phyloP scores from a whole-genome alignment of 257 asterid species.

The Capsicum pubescens region DNA sequence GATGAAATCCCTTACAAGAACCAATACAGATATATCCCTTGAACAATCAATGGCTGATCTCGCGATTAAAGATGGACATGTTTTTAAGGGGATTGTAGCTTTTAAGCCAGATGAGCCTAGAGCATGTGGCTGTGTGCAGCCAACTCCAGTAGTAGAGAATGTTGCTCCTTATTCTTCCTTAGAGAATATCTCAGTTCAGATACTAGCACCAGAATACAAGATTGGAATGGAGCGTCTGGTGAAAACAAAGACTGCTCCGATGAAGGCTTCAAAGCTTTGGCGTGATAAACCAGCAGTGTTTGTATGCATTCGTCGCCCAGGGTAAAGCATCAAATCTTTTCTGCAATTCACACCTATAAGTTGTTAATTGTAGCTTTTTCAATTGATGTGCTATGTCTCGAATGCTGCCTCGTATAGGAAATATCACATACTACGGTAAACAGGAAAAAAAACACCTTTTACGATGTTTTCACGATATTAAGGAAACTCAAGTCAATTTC shows the following conservation, averaged over 20 bases:
- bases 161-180: constrained; percentile 71
- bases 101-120: constrained; percentile 73
- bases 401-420: not conserved
- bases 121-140: constrained; percentile 74
- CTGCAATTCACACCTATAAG: not conserved
- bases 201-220: constrained; percentile 70
- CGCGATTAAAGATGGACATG: constrained; percentile 67
- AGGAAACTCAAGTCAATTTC: not conserved
- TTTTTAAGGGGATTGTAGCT: constrained; percentile 75
- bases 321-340: constrained; percentile 49
- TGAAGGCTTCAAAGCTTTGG: constrained; percentile 84
- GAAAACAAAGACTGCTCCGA: constrained; percentile 65
- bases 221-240: constrained; percentile 71
- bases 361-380: not conserved
- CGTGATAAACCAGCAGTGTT: constrained; percentile 69
- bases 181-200: constrained; percentile 69
- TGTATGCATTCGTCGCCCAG: constrained; percentile 88
- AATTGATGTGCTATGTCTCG: not conserved
- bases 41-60: constrained; percentile 73
- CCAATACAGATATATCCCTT: constrained; percentile 40
- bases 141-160: constrained; percentile 66
- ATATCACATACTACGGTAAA: not conserved
- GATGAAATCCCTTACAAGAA: constrained; percentile 44
- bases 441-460: not conserved
- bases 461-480: not conserved